Base-by-base conservation (phyloP, 331 rosid genomes). In the Ulmus americana region DNA sequence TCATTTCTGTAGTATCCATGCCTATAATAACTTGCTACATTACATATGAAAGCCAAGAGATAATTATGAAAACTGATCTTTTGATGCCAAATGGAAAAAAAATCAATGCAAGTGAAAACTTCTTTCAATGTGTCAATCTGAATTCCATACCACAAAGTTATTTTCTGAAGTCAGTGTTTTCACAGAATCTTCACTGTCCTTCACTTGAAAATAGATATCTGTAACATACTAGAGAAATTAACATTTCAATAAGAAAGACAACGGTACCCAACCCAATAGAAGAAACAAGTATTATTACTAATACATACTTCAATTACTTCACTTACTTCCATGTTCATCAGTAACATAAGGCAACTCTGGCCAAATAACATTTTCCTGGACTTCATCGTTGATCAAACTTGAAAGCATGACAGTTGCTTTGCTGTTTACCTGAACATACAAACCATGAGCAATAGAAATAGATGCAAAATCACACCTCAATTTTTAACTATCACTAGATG, bases 11-110 rank as follows among this genome's bases (percentile, higher is more conserved):
- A 63, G 98, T 68, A 75, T 89, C 94, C 71, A 92, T 71, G 65
- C 98, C 98, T 69, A 92, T 82, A 82, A 92, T 84, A 57, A 85
- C 90, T 92, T 92, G 98, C 98, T 92, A 85, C 88, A 77, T 67
- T 60, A 66, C 47, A 64, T 7, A 39, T 44, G 42, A 47, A 70
- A 59, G 68, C 61, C 71, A 48, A 35, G 45, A 67, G 75, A 55
- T 47, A 61, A 64, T 6, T 41, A 15, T 39, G 44, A 67, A 42
- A 16, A 77, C 45, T 7, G 40, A 16, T 39, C 40, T 20, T 45
- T 20, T 42, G 20, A 47, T 12, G 10, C 47, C 11, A 2, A 35
- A 28, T 20, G 38, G 50, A 41, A 10, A 55, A 66, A 7, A 65
- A 60, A 16, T 50, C 22, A 22, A 44, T 12, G 22, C 1, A 6